Evolutionary conservation across 768 basidiomycete species (phyloP).

Genomic region (Heimioporus sp.): DNA sequence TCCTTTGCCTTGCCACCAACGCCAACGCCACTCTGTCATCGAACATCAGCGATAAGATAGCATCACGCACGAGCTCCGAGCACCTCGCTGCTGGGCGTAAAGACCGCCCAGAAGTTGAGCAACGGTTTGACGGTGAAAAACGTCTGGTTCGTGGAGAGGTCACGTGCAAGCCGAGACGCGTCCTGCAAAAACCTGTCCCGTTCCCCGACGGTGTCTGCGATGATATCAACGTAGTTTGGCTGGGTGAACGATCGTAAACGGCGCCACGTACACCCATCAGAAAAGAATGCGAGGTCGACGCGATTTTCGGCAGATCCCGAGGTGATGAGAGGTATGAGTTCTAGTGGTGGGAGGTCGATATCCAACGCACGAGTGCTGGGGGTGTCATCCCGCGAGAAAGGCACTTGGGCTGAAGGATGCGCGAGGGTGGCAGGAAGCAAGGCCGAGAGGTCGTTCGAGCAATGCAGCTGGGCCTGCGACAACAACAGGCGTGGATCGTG

Average conservation of each 20-base stretch:
- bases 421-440: neutral
- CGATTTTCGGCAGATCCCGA: constrained; percentile 66
- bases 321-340: constrained; percentile 53
- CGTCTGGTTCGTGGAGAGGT: constrained; percentile 71
- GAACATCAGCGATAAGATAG: constrained; percentile 6
- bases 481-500: constrained; percentile 13
- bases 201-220: constrained; percentile 54
- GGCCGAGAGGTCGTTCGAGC: constrained; percentile 20
- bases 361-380: neutral
- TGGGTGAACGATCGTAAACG: no score
- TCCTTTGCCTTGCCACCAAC: constrained; percentile 66
- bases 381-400: constrained; percentile 2
- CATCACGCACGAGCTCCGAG: constrained; percentile 20
- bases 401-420: constrained; percentile 6
- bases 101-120: constrained; percentile 81
- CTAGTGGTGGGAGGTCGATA: constrained; percentile 41
- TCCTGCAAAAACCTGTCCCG: constrained; percentile 63
- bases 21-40: constrained; percentile 62
- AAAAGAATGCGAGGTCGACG: constrained; percentile 74
- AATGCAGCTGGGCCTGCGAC: constrained; percentile 20
- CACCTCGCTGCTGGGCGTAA: constrained; percentile 73
- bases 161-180: constrained; percentile 61
- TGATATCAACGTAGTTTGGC: no score
- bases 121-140: constrained; percentile 74
- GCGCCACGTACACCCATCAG: constrained; percentile 64